A percentile compares a stretch with the other conserved stretches of the same genome.
Evolutionary conservation across 2,329 filamentous ascomycete genomes (phyloP).

Genomic region (Ophiosphaerella herpotricha): DNA sequence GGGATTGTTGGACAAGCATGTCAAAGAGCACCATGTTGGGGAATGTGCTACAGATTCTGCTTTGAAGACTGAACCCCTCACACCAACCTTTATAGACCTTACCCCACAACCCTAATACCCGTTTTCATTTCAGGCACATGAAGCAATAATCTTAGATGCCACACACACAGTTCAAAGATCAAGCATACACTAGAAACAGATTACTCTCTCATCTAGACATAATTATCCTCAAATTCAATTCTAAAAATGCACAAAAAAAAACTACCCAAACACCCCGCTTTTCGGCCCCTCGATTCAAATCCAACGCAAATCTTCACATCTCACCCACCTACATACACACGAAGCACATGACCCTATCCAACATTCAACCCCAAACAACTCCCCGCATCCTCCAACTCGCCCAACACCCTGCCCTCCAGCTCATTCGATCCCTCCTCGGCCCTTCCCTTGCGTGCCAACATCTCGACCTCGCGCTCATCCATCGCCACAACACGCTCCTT

Average conservation of each 20-base stretch:
- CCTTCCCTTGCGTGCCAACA: conserved; percentile 49
- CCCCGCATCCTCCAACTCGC: conserved; percentile 40
- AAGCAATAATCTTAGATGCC: too few species aligned
- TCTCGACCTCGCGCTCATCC: conserved; percentile 72
- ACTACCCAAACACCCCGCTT: background rate
- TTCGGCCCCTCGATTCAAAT: background rate
- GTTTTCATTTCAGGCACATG: too few species aligned
- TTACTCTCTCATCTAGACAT: too few species aligned
- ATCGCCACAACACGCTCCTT: conserved; percentile 74
- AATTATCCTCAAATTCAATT: conserved; percentile 1
- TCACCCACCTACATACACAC: background rate
- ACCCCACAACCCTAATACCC: too few species aligned
- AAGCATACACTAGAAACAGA: too few species aligned
- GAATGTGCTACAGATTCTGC: too few species aligned
- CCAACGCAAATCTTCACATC: background rate
- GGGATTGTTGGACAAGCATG: too few species aligned
- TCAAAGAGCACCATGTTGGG: too few species aligned
- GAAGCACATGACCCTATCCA: conserved; percentile 4
- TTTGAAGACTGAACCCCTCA: too few species aligned
- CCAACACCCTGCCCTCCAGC: conserved; percentile 76
- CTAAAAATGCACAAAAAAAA: background rate
- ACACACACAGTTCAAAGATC: too few species aligned
- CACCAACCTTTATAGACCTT: too few species aligned
- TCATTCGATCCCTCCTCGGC: conserved; percentile 51
- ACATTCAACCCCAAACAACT: conserved; percentile 43